A percentile compares a stretch with the other conserved stretches of the same genome.
These are phyloP conservation scores for Clonostachys rosea DNA, from an alignment of 2,329 filamentous ascomycete genomes.

Conservation along the genomic window DNA sequence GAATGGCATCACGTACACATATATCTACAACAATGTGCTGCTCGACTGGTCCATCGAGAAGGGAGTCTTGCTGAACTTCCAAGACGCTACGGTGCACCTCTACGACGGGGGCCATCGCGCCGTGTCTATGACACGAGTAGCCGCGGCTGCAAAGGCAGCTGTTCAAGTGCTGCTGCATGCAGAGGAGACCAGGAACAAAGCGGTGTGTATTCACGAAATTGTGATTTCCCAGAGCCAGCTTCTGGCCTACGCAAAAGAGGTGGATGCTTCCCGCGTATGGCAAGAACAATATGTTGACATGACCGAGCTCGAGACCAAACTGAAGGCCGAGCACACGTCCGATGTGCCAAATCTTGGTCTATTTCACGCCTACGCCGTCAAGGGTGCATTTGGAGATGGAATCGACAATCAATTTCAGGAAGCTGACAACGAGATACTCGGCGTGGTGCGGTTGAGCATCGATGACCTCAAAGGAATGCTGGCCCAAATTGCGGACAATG, in stretches of 20 bases:
- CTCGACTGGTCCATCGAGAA: constrained; percentile 49
- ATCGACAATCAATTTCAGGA: constrained; percentile 25
- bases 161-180: constrained; percentile 41
- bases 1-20: constrained; percentile 46
- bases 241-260: constrained; percentile 39
- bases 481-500: too few relatives aligned
- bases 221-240: constrained; percentile 39
- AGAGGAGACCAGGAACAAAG: constrained; percentile 47
- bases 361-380: constrained; percentile 22
- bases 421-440: constrained; percentile 37
- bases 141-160: constrained; percentile 39
- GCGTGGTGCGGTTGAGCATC: constrained; percentile 32
- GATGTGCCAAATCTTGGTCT: too few relatives aligned
- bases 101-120: constrained; percentile 43
- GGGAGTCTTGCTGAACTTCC: constrained; percentile 36
- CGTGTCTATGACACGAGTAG: constrained; percentile 43
- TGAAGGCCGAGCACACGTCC: constrained; percentile 14
- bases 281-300: constrained; percentile 27
- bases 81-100: constrained; percentile 30
- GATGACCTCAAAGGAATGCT: constrained; percentile 27
- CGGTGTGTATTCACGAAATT: constrained; percentile 38
- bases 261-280: constrained; percentile 39
- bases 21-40: constrained; percentile 48
- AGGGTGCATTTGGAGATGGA: constrained; percentile 19
- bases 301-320: constrained; percentile 14